Percentiles rank a stretch among this genome's conserved stretches.
phyloP scores from a whole-genome alignment of 306 rosid species.

The Lathyrus tuberosus region DNA sequence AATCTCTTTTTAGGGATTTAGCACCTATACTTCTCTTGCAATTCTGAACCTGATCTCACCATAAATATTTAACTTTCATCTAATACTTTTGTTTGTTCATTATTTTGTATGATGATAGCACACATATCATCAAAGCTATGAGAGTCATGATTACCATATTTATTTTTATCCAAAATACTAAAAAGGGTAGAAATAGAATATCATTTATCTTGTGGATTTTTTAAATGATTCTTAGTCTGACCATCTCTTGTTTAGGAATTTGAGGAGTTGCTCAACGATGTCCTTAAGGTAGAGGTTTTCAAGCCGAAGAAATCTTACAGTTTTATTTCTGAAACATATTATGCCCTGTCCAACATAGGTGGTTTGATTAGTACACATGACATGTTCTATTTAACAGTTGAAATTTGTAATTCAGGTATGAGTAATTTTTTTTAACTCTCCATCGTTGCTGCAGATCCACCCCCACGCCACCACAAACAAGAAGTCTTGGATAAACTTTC shows the following conservation, averaged over 20 bases:
- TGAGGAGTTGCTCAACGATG: background rate
- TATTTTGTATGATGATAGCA: background rate
- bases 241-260: background rate
- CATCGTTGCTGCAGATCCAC: background rate
- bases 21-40: too few relatives aligned
- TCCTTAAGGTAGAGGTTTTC: conserved; percentile 1
- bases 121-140: background rate
- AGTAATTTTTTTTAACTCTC: background rate
- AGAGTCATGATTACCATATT: background rate
- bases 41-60: background rate
- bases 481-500: background rate
- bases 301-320: background rate
- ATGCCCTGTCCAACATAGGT: background rate
- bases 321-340: background rate
- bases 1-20: too few relatives aligned
- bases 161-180: background rate
- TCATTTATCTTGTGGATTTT: background rate
- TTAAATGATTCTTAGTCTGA: background rate
- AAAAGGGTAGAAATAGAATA: background rate
- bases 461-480: background rate
- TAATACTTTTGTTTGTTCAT: background rate
- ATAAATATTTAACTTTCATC: background rate
- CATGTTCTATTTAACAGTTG: background rate
- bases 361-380: background rate
- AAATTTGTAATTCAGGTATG: background rate